Percentiles rank a stretch among this genome's conserved stretches.
These are phyloP conservation scores for Rubus parviflorus DNA, from an alignment of 306 rosid species.

Conservation along the genomic window DNA sequence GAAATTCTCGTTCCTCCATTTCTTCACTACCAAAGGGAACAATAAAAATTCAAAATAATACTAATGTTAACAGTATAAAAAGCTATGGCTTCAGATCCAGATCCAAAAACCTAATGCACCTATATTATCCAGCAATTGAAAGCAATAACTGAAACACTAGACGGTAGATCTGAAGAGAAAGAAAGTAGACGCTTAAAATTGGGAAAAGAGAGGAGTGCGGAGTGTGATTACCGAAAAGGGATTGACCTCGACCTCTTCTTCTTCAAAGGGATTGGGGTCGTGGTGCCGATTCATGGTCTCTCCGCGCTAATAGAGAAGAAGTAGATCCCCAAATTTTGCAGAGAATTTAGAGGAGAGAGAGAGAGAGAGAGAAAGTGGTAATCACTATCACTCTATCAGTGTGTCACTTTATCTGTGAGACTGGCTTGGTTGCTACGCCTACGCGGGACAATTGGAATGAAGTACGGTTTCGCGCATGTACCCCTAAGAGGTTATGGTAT, in stretches of 20 bases:
- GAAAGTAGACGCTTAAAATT: background rate
- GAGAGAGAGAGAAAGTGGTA: background rate
- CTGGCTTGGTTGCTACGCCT: slow-evolving; percentile 1
- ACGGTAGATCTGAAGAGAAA: slow-evolving; percentile 43
- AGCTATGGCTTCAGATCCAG: slow-evolving; percentile 39
- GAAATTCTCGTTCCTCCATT: background rate
- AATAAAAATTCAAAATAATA: background rate
- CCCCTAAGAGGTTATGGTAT: background rate
- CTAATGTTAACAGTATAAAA: background rate
- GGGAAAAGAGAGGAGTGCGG: slow-evolving; percentile 6
- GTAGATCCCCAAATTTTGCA: slow-evolving; percentile 52
- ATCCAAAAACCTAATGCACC: slow-evolving; percentile 18
- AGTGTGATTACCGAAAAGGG: slow-evolving; percentile 75
- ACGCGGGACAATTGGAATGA: slow-evolving; percentile 22
- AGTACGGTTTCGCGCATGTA: background rate
- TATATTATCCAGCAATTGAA: slow-evolving; percentile 12
- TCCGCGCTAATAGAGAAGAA: slow-evolving; percentile 11
- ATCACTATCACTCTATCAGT: background rate
- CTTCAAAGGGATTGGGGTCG: slow-evolving; percentile 95
- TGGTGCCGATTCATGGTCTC: slow-evolving; percentile 74
- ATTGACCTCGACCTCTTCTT: slow-evolving; percentile 71
- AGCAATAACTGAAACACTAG: slow-evolving; percentile 7
- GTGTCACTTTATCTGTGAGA: background rate
- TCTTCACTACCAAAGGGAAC: background rate
- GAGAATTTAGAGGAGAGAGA: slow-evolving; percentile 26